Evolutionary conservation across 345 rosid species (phyloP), one percentile per base, ranked within the genome.

Genomic region (Firmiana major): DNA sequence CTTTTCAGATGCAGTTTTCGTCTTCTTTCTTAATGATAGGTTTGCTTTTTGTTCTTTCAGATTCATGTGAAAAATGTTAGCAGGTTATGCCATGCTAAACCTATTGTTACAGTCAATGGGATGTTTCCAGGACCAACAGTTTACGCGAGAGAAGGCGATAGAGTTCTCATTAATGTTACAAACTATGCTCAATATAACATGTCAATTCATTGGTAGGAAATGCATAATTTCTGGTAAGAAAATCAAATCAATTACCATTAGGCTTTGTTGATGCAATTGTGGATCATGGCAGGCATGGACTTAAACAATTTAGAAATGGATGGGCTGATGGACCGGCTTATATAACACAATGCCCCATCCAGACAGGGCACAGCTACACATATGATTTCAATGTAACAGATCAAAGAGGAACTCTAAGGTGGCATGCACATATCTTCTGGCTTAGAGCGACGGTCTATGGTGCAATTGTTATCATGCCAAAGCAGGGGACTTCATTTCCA

Each of bases 321-420:
- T 92, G 97, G 97, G 87, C 93, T 0, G 97, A 92, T 77, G 97
- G 97, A 58, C 94, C 97, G 7, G 91, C 97, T 2, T 90, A 86
- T 73, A 89, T 90, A 60, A 92, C 97, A 19, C 94, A 92, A 42
- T 92, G 94, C 66, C 97, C 97, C 0, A 87, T 92, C 59, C 89
- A 86, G 62, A 87, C 93, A 19, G 90, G 90, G 19, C 89, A 89
- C 51, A 83, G 67, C 22, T 91, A 83, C 58, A 57, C 84, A 5
- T 91, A 91, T 79, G 85, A 87, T 73, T 82, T 91, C 75, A 89
- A 85, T 0, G 63, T 91, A 31, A 88, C 88, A 3, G 93, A 89
- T 7, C 93, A 91, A 74, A 83, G 92, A 75, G 95, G 95, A 54
- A 91, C 91, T 2, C 88, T 91, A 43, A 80, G 86, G 54, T 91